Base-by-base conservation (phyloP, 768 basidiomycete species). In the Boletus subparvulus region DNA sequence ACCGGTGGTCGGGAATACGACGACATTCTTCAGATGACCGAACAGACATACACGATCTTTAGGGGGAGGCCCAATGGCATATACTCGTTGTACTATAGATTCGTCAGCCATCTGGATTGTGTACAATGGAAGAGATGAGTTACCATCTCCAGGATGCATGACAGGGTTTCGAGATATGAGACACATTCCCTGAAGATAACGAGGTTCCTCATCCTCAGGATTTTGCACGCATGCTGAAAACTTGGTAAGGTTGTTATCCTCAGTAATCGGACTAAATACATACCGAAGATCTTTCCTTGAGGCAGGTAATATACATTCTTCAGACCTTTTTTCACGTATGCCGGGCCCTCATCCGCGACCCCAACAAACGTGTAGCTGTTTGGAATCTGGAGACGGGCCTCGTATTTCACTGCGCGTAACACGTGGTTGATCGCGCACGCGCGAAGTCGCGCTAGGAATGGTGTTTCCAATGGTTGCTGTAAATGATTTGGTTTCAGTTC, bases 261-360 rank as follows among this genome's bases (percentile, higher is more conserved):
- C 35, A 28, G 24, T 19, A 14, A 45, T 40, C 7, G 6, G 26
- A 35, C 4, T 30, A 45, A 41, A 19, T 8, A 65, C 78, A 44
- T 61, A 88, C 90, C 89, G 58, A 83, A 92, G 4, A 93, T 85
- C 59, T 87, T 74, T 1, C 80, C 83, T 57, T 79, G 77, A 6
- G 71, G 68, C 14, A 92, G 71, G 35, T 66, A 74, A 65, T 77
- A 86, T 2, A 88, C 80, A 58, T 87, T 78, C 37, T 79, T 64
- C 50, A 72, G 65, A 1, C 85, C 85, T n/a, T 69, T 73, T 9
- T 67, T 51, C 42, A 65, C 67, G 59, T 90, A 89, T 0, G 85
- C 82, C 0, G 85, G 83, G 0, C 90, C 90, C 70, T 93, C 90
- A 62, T 94, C 92, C 4, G 90, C 87, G 10, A 94, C 81, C 1